Evolutionary conservation across 2,329 filamentous ascomycete genomes (phyloP).

Genomic region (Rhynchosporium agropyri): DNA sequence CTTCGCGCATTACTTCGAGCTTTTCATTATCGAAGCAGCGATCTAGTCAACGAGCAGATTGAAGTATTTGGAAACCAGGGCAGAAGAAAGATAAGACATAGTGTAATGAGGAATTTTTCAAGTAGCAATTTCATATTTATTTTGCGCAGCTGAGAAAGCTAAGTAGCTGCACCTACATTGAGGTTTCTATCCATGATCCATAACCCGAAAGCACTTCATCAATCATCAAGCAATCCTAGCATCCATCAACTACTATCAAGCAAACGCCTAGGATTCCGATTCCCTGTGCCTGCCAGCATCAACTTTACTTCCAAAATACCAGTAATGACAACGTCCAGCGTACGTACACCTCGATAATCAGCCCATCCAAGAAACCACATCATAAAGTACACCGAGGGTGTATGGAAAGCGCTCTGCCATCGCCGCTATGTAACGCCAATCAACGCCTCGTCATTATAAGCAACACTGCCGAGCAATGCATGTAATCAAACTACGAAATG

Average conservation of each 20-base stretch:
- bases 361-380: neutral
- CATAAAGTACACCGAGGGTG: conserved; percentile 2
- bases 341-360: conserved; percentile 28
- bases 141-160: conserved; percentile 1
- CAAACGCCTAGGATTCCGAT: neutral
- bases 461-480: conserved; percentile 1
- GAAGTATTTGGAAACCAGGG: too few relatives aligned
- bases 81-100: too few relatives aligned
- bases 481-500: conserved; percentile 18
- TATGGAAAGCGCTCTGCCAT: conserved; percentile 25
- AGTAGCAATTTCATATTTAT: too few relatives aligned
- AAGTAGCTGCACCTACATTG: conserved; percentile 18
- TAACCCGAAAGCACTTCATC: conserved; percentile 12
- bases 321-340: conserved; percentile 35
- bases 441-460: conserved; percentile 6
- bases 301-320: conserved; percentile 1
- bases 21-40: too few relatives aligned
- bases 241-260: neutral
- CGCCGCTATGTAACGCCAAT: conserved; percentile 20
- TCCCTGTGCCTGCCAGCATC: conserved; percentile 14
- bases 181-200: neutral
- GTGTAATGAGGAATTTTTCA: too few relatives aligned
- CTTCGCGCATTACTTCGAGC: too few relatives aligned
- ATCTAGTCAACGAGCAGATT: too few relatives aligned
- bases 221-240: conserved; percentile 16